Evolutionary conservation across 2,329 filamentous ascomycete species (phyloP), one percentile per base, ranked within the genome.

Genomic region (Alternaria longipes): DNA sequence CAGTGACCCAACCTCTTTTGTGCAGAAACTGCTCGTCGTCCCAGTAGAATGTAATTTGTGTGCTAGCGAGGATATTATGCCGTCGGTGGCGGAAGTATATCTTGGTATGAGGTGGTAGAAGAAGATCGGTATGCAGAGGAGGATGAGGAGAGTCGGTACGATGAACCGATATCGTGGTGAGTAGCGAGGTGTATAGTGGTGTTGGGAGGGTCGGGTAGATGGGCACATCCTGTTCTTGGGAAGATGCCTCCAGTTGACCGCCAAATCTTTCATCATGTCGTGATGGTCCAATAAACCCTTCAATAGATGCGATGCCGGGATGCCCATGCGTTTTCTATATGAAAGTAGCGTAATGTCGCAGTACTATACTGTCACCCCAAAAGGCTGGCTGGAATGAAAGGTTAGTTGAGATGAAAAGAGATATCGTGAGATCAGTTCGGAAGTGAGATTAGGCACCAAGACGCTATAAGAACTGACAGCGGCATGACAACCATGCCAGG

Each of bases 21-120:
- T 58, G 42, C 59, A 61, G 3, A 46, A 28, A 14, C 34, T 32
- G n/a, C 46, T 56, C 20, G 18, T 41, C 22, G 34, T 4, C 12
- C 30, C 36, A 2, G 11, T 0, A 18, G 14, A 22, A 11, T 24
- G 30, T 8, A 41, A 20, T 14, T 30, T 18, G 32, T 40, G 20
- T n/a, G 41, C 24, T 16, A 59, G 9, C 8, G 41, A 38, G 11
- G 28, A 36, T 30, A 49, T n/a, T 12, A 58, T 18, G 3, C 12
- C n/a, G 30, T 54, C 47, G 16, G 49, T 44, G 5, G 42, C 28
- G 12, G 18, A 12, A 5, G 54, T 57, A n/a, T 52, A 56, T 14
- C 26, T 42, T 2, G 59, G 61, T 3, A 61, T 26, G 22, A 64
- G 49, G 9, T 60, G 57, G 40, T 63, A 63, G 53, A 63, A 47